Evolutionary conservation across 2,329 filamentous ascomycete species (phyloP).

Genomic region (Fusarium sp.): DNA sequence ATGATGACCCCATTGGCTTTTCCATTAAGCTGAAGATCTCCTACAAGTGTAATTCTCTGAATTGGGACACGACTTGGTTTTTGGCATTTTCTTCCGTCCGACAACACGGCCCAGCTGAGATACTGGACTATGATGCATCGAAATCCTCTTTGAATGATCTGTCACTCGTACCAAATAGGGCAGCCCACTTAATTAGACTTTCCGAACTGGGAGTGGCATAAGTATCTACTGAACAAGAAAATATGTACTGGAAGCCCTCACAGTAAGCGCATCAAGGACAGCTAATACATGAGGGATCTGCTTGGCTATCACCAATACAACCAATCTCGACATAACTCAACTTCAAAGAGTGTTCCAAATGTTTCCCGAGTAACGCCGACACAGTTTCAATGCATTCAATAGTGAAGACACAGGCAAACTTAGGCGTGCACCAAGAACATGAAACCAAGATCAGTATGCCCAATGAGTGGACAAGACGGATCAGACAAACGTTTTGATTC

Average conservation of each 20-base stretch:
- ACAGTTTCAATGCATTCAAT: neutral
- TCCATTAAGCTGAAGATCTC: neutral
- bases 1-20: neutral
- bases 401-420: neutral
- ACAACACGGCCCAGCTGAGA: neutral
- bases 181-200: neutral
- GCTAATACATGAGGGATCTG: too few species aligned
- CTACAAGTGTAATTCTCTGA: neutral
- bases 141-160: neutral
- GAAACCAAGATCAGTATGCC: neutral
- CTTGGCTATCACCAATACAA: neutral
- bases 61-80: neutral
- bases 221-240: neutral
- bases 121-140: too few species aligned
- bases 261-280: neutral
- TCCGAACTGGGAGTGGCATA: neutral
- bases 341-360: neutral
- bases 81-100: neutral
- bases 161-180: neutral
- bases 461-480: neutral
- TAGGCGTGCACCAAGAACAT: neutral
- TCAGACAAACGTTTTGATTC: neutral
- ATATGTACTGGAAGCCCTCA: neutral
- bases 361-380: neutral
- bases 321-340: neutral